A percentile compares a stretch with the other conserved stretches of the same genome.
These are phyloP conservation scores for Rhodamnia rubescens DNA, from an alignment of 345 rosid species.

Conservation along the genomic window DNA sequence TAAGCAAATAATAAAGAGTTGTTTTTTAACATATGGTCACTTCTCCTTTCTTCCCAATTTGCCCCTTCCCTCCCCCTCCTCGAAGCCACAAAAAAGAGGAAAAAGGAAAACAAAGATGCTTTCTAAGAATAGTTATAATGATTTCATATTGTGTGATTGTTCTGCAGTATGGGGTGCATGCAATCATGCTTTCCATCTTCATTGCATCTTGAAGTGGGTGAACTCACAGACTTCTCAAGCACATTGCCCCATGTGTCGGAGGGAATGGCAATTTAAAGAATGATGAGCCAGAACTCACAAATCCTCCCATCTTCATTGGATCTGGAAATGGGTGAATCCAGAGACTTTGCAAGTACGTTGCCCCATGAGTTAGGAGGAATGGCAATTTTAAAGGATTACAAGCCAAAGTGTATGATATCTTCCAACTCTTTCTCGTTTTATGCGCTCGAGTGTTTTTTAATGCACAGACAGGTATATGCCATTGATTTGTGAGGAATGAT, in stretches of 20 bases:
- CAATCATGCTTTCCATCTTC: conserved; percentile 86
- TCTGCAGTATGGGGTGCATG: conserved; percentile 59
- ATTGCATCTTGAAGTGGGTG: conserved; percentile 94
- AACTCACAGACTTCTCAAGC: conserved; percentile 85
- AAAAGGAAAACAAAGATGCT: background rate
- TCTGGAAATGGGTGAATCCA: conserved; percentile 83
- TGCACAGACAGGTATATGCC: background rate
- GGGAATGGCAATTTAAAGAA: conserved; percentile 73
- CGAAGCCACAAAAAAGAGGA: background rate
- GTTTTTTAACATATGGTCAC: background rate
- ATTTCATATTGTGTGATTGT: background rate
- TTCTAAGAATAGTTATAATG: background rate
- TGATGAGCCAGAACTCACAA: background rate
- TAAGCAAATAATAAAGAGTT: background rate
- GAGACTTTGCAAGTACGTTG: conserved; percentile 73
- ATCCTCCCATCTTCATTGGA: conserved; percentile 82
- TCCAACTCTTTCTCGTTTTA: conserved; percentile 54
- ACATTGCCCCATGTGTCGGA: conserved; percentile 83
- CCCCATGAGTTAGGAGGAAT: conserved; percentile 71
- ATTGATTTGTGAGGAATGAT: background rate
- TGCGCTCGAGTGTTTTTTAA: conserved; percentile 12
- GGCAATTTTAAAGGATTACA: conserved; percentile 58
- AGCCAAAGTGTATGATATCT: background rate
- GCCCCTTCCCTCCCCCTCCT: background rate
- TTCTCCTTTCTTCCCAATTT: background rate